Evolutionary conservation across 352 stramenopile species (phyloP), one percentile per base, ranked within the genome.

Genomic region (Pythium dissimile): DNA sequence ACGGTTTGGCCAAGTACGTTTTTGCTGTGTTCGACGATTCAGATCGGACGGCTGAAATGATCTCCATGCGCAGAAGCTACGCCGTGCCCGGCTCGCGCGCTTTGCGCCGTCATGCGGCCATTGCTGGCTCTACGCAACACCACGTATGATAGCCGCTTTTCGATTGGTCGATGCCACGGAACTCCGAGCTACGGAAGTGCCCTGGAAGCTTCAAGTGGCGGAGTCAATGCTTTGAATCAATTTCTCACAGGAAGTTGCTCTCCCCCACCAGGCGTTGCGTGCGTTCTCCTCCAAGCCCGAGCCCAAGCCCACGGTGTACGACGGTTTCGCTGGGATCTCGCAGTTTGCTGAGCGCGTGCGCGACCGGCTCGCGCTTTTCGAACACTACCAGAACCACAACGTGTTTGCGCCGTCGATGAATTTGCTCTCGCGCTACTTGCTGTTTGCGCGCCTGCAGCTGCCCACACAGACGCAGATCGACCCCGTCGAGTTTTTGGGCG

Each of bases 401-500:
- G 69, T 77, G 20, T 73, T 77, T 30, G 54, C 56, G 2, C 62
- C 69, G 10, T 28, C 54, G 16, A 60, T 71, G 55, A 62, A 32
- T 16, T 5, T 55, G 20, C 27, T 68, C 21, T 39, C 51, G 18
- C 59, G 59, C 9, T 59, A 60, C 43, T 28, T 69, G 48, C 42
- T 65, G 11, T 72, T 72, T 23, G 58, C 54, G 24, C 51, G 54
- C 21, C 48, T 72, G 31, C 58, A 72, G 30, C 43, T 68, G 43
- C 64, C 64, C 2, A 72, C 64, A 20, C 34, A 44, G 18, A 72
- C 64, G 16, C 12, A 61, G 48, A 54, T 72, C 18, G 64, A 72
- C 41, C 11, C 56, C 1, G 44, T 72, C 44, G 64, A 72, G 35
- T 72, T 72, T 31, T 39, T 72, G 5, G 47, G 37, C 18, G 64